phyloP scores from a whole-genome alignment of 805 yeast genomes.

The Pichia thaimueangensis region DNA sequence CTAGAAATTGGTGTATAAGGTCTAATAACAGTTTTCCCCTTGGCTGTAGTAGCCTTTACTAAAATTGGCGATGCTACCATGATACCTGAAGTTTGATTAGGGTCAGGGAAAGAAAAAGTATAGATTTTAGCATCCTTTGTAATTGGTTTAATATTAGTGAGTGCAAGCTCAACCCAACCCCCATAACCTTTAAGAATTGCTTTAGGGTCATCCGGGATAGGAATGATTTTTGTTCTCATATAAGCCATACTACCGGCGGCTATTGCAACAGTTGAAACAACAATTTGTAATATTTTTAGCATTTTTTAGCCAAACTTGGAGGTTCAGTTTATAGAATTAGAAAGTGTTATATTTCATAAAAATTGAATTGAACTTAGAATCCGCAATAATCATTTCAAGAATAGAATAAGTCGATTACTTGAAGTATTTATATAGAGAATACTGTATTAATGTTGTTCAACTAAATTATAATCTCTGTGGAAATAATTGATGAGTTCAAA shows the following conservation, averaged over 20 bases:
- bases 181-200: constrained; percentile 56
- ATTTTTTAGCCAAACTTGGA: no score
- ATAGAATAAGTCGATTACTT: no score
- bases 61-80: constrained; percentile 72
- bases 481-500: no score
- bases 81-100: constrained; percentile 69
- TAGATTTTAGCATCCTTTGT: constrained; percentile 63
- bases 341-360: no score
- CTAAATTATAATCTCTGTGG: no score
- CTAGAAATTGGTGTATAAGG: constrained; percentile 85
- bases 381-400: no score
- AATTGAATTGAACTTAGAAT: no score
- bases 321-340: no score
- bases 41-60: constrained; percentile 74
- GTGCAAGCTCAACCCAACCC: constrained; percentile 66
- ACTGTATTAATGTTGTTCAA: no score
- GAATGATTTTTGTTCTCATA: constrained; percentile 23
- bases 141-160: constrained; percentile 40
- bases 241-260: constrained; percentile 37
- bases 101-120: constrained; percentile 60
- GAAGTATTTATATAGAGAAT: no score
- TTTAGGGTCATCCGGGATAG: constrained; percentile 30
- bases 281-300: constrained; percentile 13
- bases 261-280: constrained; percentile 32
- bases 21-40: constrained; percentile 83